Base-by-base conservation (phyloP, 495 filamentous ascomycete species). In the Aspergillus nanangensis region DNA sequence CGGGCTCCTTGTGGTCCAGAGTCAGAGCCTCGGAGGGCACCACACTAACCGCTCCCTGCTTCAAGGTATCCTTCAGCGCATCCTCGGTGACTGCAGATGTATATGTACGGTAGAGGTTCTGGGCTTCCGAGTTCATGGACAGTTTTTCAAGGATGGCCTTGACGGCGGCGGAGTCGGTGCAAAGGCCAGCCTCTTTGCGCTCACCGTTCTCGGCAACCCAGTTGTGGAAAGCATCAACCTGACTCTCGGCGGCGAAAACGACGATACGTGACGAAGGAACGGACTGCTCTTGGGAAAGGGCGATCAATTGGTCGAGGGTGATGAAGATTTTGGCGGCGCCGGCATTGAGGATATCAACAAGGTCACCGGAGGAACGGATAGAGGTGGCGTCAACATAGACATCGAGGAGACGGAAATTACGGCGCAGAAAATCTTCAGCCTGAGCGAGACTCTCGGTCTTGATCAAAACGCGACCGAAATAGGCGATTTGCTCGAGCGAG, bases 291-390 rank as follows among this genome's bases (percentile, higher is more conserved):
- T 69, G 55, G 17, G 69, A 58, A 17, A 86, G 64, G 2, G 65
- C 48, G 35, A 72, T 64, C 52, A 84, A 69, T 67, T 88, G 83
- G 36, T 84, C 75, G 38, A 82, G 73, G 41, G 77, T 73, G 38
- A 95, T 83, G 62, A 97, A 91, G 36, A 95, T 83, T 64, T 84
- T 93, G 32, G 81, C 77, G n/a, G 89, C 89, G 41, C 94, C 93
- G 51, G 82, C 79, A 59, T 98, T 85, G 41, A 98, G 78, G 22
- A 97, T 75, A 41, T 86, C 76, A 40, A 90, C 67, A 15, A 96
- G 68, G 50, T 95, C 87, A 31, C 86, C 81, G 36, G 69, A 62
- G 20, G 79, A 80, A 46, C 76, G 53, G 42, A 97, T 77, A 20
- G 71, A 66, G 17, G 87, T 85, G 44, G 81, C 90, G 52, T 96